Evolutionary conservation across 2,329 filamentous ascomycete genomes (phyloP), one percentile per base, ranked within the genome.

Genomic region (Coleophoma crateriformis): DNA sequence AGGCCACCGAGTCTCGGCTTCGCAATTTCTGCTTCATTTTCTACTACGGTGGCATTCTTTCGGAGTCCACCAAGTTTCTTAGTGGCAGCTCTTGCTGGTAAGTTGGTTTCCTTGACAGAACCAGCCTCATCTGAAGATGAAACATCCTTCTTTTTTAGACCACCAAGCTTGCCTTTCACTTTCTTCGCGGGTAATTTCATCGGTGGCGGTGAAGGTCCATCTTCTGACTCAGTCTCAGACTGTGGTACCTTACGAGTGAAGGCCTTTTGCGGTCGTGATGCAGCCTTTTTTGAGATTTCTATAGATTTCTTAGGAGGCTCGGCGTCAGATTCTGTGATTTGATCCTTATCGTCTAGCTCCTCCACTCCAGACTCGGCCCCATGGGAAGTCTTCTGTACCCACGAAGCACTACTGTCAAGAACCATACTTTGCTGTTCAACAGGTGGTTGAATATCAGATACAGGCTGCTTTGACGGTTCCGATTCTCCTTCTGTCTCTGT

Each of bases 31-130:
- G 35, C 27, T 45, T 22, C 43, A 13, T 42, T 3, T 10, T 27
- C 27, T 27, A 27, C 27, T 27, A 27, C 27, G 13, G 27, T 42
- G 22, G 44, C 42, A 12, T 50, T 49, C 3, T 49, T 46, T 32
- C 52, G 58, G 33, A 63, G 53, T 13, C 33, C 45, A 11, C 61
- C 61, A 27, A 63, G 52, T 39, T 56, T 62, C 33, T 50, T 56
- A 39, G 58, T 61, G 15, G 42, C 10, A 42, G 37, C 12, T 13
- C n/a, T 46, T 3, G 49, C 32, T 3, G 50, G 38, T 22, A 50
- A 33, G 4, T 48, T 10, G n/a, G 17, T 45, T 45, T 52, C 33
- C 5, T 39, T 17, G 34, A 17, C 27, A 32, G 19, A 13, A 17
- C 39, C 45, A 19, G 38, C 41, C 19, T 50, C 46, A 35, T 34